Conservation (phyloP, 805 yeast species). For the Spathaspora passalidarum region DNA sequence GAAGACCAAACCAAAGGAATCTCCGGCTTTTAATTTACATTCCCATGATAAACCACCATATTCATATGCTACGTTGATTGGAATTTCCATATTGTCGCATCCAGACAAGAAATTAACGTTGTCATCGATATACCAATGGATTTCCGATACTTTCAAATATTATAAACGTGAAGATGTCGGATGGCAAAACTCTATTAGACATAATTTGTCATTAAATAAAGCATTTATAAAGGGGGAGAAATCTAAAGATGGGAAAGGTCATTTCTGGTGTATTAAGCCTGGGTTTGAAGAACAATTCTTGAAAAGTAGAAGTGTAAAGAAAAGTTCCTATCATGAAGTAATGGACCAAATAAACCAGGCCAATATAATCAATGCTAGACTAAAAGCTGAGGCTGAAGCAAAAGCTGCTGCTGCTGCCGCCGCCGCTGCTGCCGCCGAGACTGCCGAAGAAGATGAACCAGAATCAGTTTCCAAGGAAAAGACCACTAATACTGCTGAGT, state of each 20-base stretch:
- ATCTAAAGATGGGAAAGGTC: conserved; percentile 87
- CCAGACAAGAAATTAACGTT: conserved; percentile 44
- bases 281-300: conserved; percentile 81
- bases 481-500: background rate
- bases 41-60: conserved; percentile 83
- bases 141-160: conserved; percentile 76
- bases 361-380: conserved; percentile 8
- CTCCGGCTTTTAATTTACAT: conserved; percentile 38
- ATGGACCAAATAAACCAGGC: conserved; percentile 35
- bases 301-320: conserved; percentile 54
- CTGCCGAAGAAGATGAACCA: background rate
- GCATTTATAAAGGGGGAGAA: conserved; percentile 89
- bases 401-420: conserved; percentile 5
- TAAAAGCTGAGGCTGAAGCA: conserved; percentile 6
- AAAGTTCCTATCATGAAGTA: conserved; percentile 39
- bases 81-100: conserved; percentile 88
- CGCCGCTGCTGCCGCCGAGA: background rate
- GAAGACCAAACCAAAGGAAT: conserved; percentile 30
- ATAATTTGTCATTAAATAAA: conserved; percentile 86
- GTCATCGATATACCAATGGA: conserved; percentile 87
- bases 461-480: background rate
- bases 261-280: conserved; percentile 87
- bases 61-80: conserved; percentile 90
- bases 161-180: conserved; percentile 86
- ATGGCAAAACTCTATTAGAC: conserved; percentile 97